A percentile compares a stretch with the other conserved stretches of the same genome.
These are phyloP conservation scores for Moesziomyces sp. DNA, from an alignment of 1,284 basidiomycete genomes.

Conservation along the genomic window DNA sequence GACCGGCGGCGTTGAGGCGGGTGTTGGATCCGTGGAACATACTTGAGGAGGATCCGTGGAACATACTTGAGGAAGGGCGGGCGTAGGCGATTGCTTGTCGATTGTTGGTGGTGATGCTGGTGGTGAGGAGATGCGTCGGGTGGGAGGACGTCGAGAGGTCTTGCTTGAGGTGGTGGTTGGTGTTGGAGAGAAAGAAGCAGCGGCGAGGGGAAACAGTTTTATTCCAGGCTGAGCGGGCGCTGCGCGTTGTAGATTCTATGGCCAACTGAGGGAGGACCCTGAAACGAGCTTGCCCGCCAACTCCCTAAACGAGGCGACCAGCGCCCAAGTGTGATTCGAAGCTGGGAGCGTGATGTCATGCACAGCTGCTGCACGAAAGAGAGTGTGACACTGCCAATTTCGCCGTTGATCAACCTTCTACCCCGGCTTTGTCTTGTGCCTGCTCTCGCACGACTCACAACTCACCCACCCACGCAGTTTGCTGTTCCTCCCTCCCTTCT, in stretches of 20 bases:
- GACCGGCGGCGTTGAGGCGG: constrained; percentile 65
- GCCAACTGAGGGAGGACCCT: constrained; percentile 24
- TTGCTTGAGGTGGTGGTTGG: neutral
- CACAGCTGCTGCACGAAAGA: constrained; percentile 12
- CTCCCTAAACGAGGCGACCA: constrained; percentile 24
- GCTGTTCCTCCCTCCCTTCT: too few relatives aligned
- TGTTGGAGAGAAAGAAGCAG: too few relatives aligned
- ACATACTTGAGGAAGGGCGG: constrained; percentile 42
- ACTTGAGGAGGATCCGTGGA: constrained; percentile 49
- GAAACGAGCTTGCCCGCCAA: constrained; percentile 2
- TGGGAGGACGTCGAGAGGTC: constrained; percentile 13
- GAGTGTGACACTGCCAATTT: too few relatives aligned
- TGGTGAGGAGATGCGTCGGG: neutral
- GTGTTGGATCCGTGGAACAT: constrained; percentile 59
- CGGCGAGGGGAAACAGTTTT: constrained; percentile 3
- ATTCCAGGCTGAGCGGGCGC: constrained; percentile 5
- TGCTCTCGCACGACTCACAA: constrained; percentile 7
- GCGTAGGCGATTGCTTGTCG: neutral
- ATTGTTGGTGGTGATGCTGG: constrained; percentile 1
- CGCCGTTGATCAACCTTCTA: constrained; percentile 39
- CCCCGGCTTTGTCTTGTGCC: neutral
- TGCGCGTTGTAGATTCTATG: constrained; percentile 30
- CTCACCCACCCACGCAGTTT: too few relatives aligned
- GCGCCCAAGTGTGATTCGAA: constrained; percentile 7
- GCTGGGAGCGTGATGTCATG: constrained; percentile 31